Evolutionary conservation across 345 rosid species (phyloP).

Genomic region (Carallia pectinifolia): DNA sequence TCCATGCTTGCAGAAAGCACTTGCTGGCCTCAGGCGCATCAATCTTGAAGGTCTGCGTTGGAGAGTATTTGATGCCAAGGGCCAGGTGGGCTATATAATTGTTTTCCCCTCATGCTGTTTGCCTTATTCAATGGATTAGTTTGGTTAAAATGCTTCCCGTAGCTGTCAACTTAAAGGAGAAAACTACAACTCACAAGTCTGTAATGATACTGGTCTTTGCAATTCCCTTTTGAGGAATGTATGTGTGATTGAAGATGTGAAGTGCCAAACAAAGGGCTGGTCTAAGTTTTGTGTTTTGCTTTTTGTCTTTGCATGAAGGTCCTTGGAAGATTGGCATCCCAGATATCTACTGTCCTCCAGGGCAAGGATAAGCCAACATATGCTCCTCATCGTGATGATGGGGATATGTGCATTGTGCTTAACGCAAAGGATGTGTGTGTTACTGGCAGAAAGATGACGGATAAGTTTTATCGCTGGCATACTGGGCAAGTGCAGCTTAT

Average conservation of each 20-base stretch:
- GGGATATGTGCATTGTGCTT: conserved; percentile 93
- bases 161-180: background rate
- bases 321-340: conserved; percentile 96
- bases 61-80: conserved; percentile 98
- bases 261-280: background rate
- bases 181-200: background rate
- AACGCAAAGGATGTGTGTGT: conserved; percentile 88
- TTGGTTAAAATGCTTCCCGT: background rate
- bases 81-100: conserved; percentile 56
- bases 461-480: conserved; percentile 90
- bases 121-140: background rate
- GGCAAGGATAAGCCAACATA: conserved; percentile 98
- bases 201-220: background rate
- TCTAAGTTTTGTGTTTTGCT: background rate
- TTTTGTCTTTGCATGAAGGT: conserved; percentile 41
- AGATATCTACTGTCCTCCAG: conserved; percentile 82
- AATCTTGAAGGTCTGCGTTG: conserved; percentile 91
- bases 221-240: background rate
- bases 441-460: conserved; percentile 88
- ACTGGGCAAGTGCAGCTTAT: conserved; percentile 65
- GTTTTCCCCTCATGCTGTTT: background rate
- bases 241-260: background rate
- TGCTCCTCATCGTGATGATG: conserved; percentile 85
- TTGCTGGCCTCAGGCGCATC: conserved; percentile 88
- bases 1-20: conserved; percentile 68